Evolutionary conservation across 495 filamentous ascomycete species (phyloP).

Genomic region (Xylaria intraflava): DNA sequence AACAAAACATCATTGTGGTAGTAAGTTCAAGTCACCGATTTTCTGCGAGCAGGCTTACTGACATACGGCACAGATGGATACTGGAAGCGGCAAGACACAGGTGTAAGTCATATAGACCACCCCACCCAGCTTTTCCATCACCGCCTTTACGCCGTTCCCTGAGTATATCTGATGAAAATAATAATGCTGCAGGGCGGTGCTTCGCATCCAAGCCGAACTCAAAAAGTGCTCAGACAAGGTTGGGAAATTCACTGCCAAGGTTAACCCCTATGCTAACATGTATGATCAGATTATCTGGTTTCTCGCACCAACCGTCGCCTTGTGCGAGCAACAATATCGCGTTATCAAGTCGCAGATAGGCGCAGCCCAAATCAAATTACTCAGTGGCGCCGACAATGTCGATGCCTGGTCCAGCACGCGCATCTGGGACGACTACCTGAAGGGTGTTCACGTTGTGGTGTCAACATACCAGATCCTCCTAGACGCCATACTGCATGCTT

Average conservation of each 20-base stretch:
- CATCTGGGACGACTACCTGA: constrained; percentile 68
- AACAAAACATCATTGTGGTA: constrained; percentile 75
- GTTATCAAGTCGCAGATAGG: constrained; percentile 58
- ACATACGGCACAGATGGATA: constrained; percentile 65
- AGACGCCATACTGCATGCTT: constrained; percentile 75
- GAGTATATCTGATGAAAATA: not conserved
- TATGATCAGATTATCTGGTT: constrained; percentile 71
- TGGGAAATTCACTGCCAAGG: constrained; percentile 7
- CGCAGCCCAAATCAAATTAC: constrained; percentile 52
- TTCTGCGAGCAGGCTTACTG: not conserved
- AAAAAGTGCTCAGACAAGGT: constrained; percentile 60
- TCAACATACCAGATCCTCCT: constrained; percentile 70
- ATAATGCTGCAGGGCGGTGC: constrained; percentile 54
- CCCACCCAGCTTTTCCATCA: not conserved
- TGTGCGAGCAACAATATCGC: constrained; percentile 66
- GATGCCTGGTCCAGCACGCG: constrained; percentile 67
- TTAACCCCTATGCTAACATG: not conserved
- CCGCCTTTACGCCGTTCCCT: not conserved
- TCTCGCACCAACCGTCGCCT: constrained; percentile 66
- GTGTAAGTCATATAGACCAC: constrained; percentile 51
- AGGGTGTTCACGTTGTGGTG: constrained; percentile 63
- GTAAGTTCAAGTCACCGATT: constrained; percentile 38
- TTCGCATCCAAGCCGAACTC: constrained; percentile 72
- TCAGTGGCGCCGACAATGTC: constrained; percentile 63
- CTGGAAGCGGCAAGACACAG: constrained; percentile 86